phyloP scores from a whole-genome alignment of 1,139 yeast genomes.

The Candida anutae region DNA sequence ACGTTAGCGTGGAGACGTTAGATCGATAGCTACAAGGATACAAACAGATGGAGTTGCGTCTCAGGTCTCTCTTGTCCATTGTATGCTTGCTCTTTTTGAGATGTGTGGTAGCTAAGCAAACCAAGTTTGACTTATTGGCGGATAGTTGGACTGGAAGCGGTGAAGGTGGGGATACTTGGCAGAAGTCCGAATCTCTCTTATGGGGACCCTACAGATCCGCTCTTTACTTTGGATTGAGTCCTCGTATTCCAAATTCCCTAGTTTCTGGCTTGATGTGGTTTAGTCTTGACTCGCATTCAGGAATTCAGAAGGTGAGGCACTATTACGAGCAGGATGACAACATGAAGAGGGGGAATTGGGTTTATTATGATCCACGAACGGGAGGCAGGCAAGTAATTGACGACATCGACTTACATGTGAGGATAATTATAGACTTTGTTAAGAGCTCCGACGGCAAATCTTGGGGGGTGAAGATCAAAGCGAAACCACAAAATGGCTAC shows the following conservation, averaged over 20 bases:
- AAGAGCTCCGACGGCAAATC: slow-evolving; percentile 64
- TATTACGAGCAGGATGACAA: slow-evolving; percentile 70
- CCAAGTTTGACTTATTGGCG: slow-evolving; percentile 9
- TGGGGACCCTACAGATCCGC: slow-evolving; percentile 97
- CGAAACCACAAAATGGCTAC: slow-evolving; percentile 48
- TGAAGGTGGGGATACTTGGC: too few relatives aligned
- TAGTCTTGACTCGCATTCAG: slow-evolving; percentile 52
- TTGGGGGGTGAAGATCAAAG: slow-evolving; percentile 70
- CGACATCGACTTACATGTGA: slow-evolving; percentile 59
- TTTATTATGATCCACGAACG: slow-evolving; percentile 70
- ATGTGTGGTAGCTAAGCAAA: too few relatives aligned
- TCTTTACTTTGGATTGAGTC: slow-evolving; percentile 77
- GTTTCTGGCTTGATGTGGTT: slow-evolving; percentile 89
- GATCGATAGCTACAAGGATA: too few relatives aligned
- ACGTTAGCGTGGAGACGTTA: too few relatives aligned
- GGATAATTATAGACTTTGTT: slow-evolving; percentile 64
- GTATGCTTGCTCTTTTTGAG: too few relatives aligned
- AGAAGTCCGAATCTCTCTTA: slow-evolving; percentile 30
- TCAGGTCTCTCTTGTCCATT: too few relatives aligned
- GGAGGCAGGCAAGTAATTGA: slow-evolving; percentile 80
- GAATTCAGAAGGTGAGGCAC: slow-evolving; percentile 63
- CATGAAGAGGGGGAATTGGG: slow-evolving; percentile 78
- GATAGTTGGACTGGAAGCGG: too few relatives aligned
- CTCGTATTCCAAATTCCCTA: slow-evolving; percentile 70
- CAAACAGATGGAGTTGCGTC: too few relatives aligned